These are phyloP conservation scores for Termitomyces sp. DNA, from an alignment of 768 basidiomycete genomes.

Conservation along the genomic window DNA sequence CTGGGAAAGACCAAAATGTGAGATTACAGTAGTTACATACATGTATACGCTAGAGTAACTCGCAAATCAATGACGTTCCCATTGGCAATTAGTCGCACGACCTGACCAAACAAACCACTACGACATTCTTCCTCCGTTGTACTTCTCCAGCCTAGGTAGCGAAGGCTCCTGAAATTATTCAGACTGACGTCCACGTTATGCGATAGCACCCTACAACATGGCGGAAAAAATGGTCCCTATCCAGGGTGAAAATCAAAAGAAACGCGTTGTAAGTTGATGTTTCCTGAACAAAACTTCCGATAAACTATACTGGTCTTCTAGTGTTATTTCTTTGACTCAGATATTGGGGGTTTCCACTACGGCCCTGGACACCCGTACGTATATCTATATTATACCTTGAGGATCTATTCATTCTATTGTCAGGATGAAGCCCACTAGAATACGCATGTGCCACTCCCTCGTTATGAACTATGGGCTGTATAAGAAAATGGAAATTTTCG, in stretches of 20 bases:
- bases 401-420: slow-evolving; percentile 11
- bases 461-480: slow-evolving; percentile 99
- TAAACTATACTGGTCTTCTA: slow-evolving; percentile 27
- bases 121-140: background rate
- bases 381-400: slow-evolving; percentile 4
- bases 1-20: slow-evolving; percentile 67
- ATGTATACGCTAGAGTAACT: background rate
- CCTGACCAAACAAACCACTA: slow-evolving; percentile 14
- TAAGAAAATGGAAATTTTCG: slow-evolving; percentile 99
- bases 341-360: slow-evolving; percentile 99
- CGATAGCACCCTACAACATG: slow-evolving; percentile 25
- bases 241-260: slow-evolving; percentile 72
- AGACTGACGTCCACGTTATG: slow-evolving; percentile 8
- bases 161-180: background rate
- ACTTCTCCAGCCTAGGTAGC: background rate
- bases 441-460: slow-evolving; percentile 98
- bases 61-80: slow-evolving; percentile 7
- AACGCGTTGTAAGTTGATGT: slow-evolving; percentile 73
- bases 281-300: slow-evolving; percentile 10
- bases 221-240: slow-evolving; percentile 57
- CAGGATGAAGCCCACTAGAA: slow-evolving; percentile 96
- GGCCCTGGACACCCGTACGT: slow-evolving; percentile 89
- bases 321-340: slow-evolving; percentile 99
- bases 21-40: background rate
- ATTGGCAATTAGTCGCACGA: background rate